Base-by-base conservation (phyloP, 306 rosid genomes). In the Lathyrus oleraceus region DNA sequence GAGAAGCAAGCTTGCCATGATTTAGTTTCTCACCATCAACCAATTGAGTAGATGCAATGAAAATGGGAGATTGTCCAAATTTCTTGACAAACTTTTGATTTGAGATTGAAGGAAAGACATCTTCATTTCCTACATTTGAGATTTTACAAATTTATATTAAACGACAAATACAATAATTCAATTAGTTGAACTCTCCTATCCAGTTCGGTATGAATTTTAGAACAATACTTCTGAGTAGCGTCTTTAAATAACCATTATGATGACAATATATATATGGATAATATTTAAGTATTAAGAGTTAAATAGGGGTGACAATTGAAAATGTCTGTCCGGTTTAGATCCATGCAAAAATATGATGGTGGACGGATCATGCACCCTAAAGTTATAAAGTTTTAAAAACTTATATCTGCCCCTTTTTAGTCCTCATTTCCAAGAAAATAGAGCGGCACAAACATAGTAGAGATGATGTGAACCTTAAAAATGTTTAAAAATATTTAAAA, bases 11-110 rank as follows among this genome's bases (percentile, higher is more conserved):
- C 42, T 60, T 76, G 30, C 67, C 82, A 70, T 79, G 70, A 71
- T 74, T 73, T 10, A 76, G 63, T 76, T 68, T 70, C 72, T 82
- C 83, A 6, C 85, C 96, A 65, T 85, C 78, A 69, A 60, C 80
- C 54, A 80, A 69, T 73, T 78, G 67, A 54, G 76, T 85, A n/a
- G 91, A 87, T 19, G 86, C 85, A 25, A 84, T 81, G 69, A 89
- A 84, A 21, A 84, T 80, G 1, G 91, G 83, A 53, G 96, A 87
- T 56, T 87, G 89, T 53, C 96, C 96, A 74, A 78, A 89, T 72
- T 80, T 89, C 79, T 80, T 89, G 47, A 72, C 83, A 60, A 80
- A 66, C 75, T 83, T 85, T 11, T 65, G 65, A 65, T 76, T 74
- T 15, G 77, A 64, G 38, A 72, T 61, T 39, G 63, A 12, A 61